Evolutionary conservation across 2,329 filamentous ascomycete genomes (phyloP).

Genomic region (Aspergillus ruber): DNA sequence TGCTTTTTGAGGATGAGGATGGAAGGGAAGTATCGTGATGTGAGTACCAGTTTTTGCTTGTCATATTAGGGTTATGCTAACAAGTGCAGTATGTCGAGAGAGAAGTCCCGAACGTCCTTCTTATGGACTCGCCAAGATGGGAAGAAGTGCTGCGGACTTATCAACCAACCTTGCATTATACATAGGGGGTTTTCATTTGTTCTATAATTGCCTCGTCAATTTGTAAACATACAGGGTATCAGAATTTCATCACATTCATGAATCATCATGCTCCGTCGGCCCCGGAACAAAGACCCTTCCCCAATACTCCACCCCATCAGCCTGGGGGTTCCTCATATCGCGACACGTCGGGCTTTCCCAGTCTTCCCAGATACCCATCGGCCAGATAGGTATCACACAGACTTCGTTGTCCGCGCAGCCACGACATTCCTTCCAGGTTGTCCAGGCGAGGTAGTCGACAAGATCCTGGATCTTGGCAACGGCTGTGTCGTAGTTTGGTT

Average conservation of each 20-base stretch:
- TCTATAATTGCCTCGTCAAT: not conserved
- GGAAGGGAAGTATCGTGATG: conserved; percentile 12
- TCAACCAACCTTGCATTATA: not conserved
- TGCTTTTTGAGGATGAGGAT: conserved; percentile 17
- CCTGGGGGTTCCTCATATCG: conserved; percentile 18
- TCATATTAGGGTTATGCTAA: not conserved
- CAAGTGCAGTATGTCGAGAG: not conserved
- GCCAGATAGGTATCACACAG: conserved; percentile 61
- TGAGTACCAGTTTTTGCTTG: conserved; percentile 2
- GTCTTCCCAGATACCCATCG: conserved; percentile 50
- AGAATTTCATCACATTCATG: not conserved
- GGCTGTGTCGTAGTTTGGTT: conserved; percentile 17
- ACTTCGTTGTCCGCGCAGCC: conserved; percentile 50
- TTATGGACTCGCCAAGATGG: not conserved
- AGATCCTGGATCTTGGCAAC: conserved; percentile 34
- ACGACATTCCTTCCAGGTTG: conserved; percentile 53
- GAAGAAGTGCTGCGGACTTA: not conserved
- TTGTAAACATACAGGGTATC: not conserved
- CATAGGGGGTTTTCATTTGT: not conserved
- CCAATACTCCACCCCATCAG: conserved; percentile 23
- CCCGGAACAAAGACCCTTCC: conserved; percentile 3
- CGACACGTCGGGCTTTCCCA: conserved; percentile 46
- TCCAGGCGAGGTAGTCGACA: conserved; percentile 51
- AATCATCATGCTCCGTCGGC: not conserved
- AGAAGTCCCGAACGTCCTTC: not conserved